Evolutionary conservation across 2,329 filamentous ascomycete species (phyloP), one percentile per base, ranked within the genome.

Genomic region (Aspergillus glaucus): DNA sequence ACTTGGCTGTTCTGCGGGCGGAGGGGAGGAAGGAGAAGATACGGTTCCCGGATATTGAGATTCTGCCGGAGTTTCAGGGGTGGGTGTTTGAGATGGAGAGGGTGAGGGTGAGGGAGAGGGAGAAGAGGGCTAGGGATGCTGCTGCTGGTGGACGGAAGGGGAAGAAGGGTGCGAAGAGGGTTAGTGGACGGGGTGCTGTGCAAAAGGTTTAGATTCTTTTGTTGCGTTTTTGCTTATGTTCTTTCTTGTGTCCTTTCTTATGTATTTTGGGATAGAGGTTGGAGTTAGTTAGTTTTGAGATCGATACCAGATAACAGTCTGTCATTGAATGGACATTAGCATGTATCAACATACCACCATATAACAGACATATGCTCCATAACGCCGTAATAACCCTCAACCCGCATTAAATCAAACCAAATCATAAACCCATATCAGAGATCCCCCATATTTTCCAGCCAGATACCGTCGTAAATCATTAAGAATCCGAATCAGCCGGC

Each of bases 41-140:
- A 6, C 54, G 54, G 17, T 72, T 72, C 45, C 69, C 69, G 0
- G 69, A 72, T 54, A 63, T 72, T 37, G 69, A 71, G 51, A 69
- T 71, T 37, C 50, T 72, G 40, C 69, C 69, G 1, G 59, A 54
- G 4, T 67, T 70, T 48, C 39, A 52, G 46, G 45, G 40, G 17
- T 55, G 53, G 52, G 53, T 57, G 24, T 8, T 52, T 19, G 40
- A 51, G 32, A 15, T 37, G 40, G 41, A 8, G 9, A 8, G 4
- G 22, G 36, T 10, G 19, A 43, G 17, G 21, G 46, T 34, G 19
- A 40, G 22, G 19, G 46, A 17, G 26, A 43, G 15, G 40, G 28
- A 24, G 45, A 34, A 22, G 28, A 21, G 32, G 40, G 22, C 3
- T 14, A 19, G 19, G 26, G 34, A 6, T 40, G 37, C n/a, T 19